Evolutionary conservation across 2,329 filamentous ascomycete genomes (phyloP), one percentile per base, ranked within the genome.

Genomic region (Fusarium multiceps): DNA sequence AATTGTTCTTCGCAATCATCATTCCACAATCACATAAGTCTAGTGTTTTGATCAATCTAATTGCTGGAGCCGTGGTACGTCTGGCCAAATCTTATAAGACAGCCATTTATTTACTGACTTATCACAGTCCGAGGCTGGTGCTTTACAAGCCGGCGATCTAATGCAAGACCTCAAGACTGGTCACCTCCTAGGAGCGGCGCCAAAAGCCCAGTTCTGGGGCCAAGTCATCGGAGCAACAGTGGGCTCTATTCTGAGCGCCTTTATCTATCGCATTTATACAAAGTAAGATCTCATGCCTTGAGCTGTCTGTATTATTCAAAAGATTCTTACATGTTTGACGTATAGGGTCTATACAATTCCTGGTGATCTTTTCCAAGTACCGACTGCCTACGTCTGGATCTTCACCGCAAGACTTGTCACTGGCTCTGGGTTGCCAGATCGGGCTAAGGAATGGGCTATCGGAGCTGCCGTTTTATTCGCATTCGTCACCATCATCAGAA

Each of bases 111-210:
- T 28, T 13, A 18, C 59, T 72, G 25, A 72, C 30, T 48, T 30
- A 16, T 10, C 46, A 3, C 69, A 82, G 81, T 82, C 81, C 5
- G 81, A 82, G 76, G 81, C 81, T 51, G 85, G 96, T 7, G 96
- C 96, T 6, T 84, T 98, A 7, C 96, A 99, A 82, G 95, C 96
- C 4, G 96, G 96, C 11, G 96, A 99, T 79, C 88, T 99, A 58
- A 93, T 99, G 87, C 96, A 99, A 78, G 96, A 99, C 78, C 87
- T 99, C 30, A 99, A 99, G 80, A 98, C 96, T 0, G 96, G 96
- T 0, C 94, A 99, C 79, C 83, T 99, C 0, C 87, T 99, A 1
- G 94, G 95, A 13, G 96, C 96, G 1, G 92, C 93, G 6, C 96
- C 96, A 0, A 96, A 92, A 73, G 96, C 96, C 1, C 96, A 99